Evolutionary conservation across 2,329 filamentous ascomycete species (phyloP), one percentile per base, ranked within the genome.

Genomic region (Zopfia rhizophila): DNA sequence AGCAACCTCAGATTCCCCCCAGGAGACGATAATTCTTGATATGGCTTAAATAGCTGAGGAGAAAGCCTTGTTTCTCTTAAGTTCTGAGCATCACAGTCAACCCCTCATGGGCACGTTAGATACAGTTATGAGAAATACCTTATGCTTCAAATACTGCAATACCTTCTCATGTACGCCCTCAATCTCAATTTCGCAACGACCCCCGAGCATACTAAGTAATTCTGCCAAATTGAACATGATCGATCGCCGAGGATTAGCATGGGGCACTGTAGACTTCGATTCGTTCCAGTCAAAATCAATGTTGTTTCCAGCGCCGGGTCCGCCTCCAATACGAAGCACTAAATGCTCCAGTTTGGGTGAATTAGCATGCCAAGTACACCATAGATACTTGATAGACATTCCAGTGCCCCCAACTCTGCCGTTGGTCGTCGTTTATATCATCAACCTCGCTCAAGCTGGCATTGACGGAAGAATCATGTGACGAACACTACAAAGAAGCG

Each of bases 301-400:
- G 24, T n/a, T n/a, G 24, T 27, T n/a, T 8, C 24, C 24, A 8
- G 24, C 24, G n/a, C 8, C 24, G n/a, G 24, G 24, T n/a, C n/a
- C 8, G 24, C 24, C 24, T 27, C 24, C 24, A 27, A 27, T 27
- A n/a, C n/a, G 24, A 27, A 27, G 8, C 8, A n/a, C n/a, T n/a
- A 27, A 27, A n/a, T 8, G 24, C 8, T 27, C 8, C 24, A 27
- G n/a, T 27, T 27, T 8, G n/a, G 24, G 24, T n/a, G n/a, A 27
- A 8, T 27, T 27, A 8, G 8, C 8, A 27, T 27, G n/a, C 24
- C 24, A 27, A n/a, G n/a, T 27, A n/a, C 8, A 8, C 24, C 24
- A 27, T n/a, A 27, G 24, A 27, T 27, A 27, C 24, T 27, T n/a
- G 8, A 27, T 27, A 27, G 24, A 27, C n/a, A 27, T 27, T 27